Base-by-base conservation (phyloP, 352 stramenopile genomes). In the Globisporangium acanthophoron region DNA sequence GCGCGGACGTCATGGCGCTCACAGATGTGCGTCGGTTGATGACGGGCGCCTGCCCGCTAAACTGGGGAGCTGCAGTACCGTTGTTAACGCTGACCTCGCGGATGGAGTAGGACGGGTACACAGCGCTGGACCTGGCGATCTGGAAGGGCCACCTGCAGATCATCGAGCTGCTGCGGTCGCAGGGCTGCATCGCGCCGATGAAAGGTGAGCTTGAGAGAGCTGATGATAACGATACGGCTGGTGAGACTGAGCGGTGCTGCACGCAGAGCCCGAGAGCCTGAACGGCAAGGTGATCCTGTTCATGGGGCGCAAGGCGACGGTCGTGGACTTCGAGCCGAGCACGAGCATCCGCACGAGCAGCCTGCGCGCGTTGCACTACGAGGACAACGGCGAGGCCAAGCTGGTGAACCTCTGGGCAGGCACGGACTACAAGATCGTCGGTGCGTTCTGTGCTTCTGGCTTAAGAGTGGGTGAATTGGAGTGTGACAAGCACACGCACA, bases 91-190 rank as follows among this genome's bases (percentile, higher is more conserved):
- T 27, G 24, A 27, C 24, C 24, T 27, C 24, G 24, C 24, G 24
- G 24, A 27, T 37, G 9, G 6, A 37, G 6, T 37, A 92, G 82
- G 83, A 93, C 61, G 83, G 83, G 40, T 93, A 93, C 68, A 80
- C 80, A 43, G 80, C 83, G 35, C 66, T 93, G 53, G 83, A 93
- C 62, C 65, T 93, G 37, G 83, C 83, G 44, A 87, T 93, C 58
- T 93, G 83, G 83, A 84, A 75, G 31, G 83, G 83, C 20, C 83
- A 93, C 59, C 50, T 88, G 52, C 83, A 93, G 67, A 89, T 93
- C 61, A 88, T 93, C 16, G 83, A 93, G 61, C 59, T 93, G 21
- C 53, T 93, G 59, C 80, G 83, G 20, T 91, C 83, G 9, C 83
- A 93, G 56, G 80, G 80, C 56, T 89, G 73, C 56, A 84, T 91